Evolutionary conservation across 176 grass and related monocot genomes (phyloP), one percentile per base, ranked within the genome.

Genomic region (Oryza longistaminata): DNA sequence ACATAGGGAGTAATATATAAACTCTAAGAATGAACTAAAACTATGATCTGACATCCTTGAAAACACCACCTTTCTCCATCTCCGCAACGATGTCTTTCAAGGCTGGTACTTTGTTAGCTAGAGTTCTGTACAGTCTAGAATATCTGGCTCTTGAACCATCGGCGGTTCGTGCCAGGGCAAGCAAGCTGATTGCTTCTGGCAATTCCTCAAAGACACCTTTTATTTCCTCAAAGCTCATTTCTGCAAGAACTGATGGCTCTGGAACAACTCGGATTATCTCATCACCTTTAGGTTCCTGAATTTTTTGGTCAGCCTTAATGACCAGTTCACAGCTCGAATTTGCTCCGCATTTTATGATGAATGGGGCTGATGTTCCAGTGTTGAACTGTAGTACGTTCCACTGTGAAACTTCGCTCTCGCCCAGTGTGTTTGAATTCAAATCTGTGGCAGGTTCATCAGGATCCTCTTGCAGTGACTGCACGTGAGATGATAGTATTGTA

Each of bases 341-440:
- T 35, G 91, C 93, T 80, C 96, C 96, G 10, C 96, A 96, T 87
- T 98, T 98, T 86, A 98, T 88, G 83, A 95, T 98, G 90, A 96
- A 98, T 43, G 96, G 91, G 10, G 90, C 79, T 16, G 96, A 94
- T 25, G 90, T 92, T 60, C 96, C 96, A 6, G 91, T 98, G 83
- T 98, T 98, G 67, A 98, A 98, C 81, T 98, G 96, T 61, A 98
- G 77, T 10, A 96, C 93, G 4, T 98, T 98, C 96, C 96, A 94
- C 52, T 98, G 96, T 53, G 96, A 92, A 69, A 98, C 91, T 76
- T 97, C 94, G 1, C 91, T 76, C 39, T 98, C 93, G 19, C 85
- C 85, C 53, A 80, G 53, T 66, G 86, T 82, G 78, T 90, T 88
- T 79, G 89, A 88, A 82, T 86, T 82, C 4, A 34, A 76, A 67